These are phyloP conservation scores for Mycena haematopus DNA, from an alignment of 768 basidiomycete species.

Conservation along the genomic window DNA sequence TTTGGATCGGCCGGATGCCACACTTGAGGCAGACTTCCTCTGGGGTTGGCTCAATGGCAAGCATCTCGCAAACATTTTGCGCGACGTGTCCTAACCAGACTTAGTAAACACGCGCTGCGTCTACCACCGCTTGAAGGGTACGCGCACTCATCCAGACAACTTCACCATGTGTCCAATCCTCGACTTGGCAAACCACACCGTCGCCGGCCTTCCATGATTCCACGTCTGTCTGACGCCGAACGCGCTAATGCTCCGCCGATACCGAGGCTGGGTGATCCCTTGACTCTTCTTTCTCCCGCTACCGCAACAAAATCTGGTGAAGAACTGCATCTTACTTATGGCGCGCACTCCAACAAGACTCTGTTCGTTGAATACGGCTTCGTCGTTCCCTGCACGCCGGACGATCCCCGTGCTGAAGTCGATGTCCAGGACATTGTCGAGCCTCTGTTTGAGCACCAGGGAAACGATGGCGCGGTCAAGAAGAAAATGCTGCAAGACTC, in stretches of 20 bases:
- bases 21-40: slow-evolving; percentile 56
- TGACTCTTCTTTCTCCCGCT: slow-evolving; percentile 58
- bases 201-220: slow-evolving; percentile 50
- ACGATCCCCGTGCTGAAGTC: slow-evolving; percentile 57
- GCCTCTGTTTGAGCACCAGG: slow-evolving; percentile 53
- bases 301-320: slow-evolving; percentile 50
- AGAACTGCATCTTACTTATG: slow-evolving; percentile 83
- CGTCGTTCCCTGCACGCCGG: slow-evolving; percentile 47
- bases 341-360: slow-evolving; percentile 75
- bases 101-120: slow-evolving; percentile 93
- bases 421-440: slow-evolving; percentile 65
- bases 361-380: slow-evolving; percentile 95
- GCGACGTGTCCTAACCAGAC: slow-evolving; percentile 21
- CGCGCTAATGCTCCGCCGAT: slow-evolving; percentile 45
- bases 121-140: slow-evolving; percentile 63
- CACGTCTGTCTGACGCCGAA: slow-evolving; percentile 43
- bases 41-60: slow-evolving; percentile 93
- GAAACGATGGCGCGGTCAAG: slow-evolving; percentile 49
- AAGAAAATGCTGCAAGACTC: slow-evolving; percentile 60
- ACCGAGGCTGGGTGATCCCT: slow-evolving; percentile 47
- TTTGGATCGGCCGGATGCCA: slow-evolving; percentile 20
- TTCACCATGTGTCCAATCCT: slow-evolving; percentile 90
- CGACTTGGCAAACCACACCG: slow-evolving; percentile 88
- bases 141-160: slow-evolving; percentile 68
- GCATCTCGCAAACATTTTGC: slow-evolving; percentile 37